Evolutionary conservation across 495 filamentous ascomycete genomes (phyloP), one percentile per base, ranked within the genome.

Genomic region (Xylaria nigripes): DNA sequence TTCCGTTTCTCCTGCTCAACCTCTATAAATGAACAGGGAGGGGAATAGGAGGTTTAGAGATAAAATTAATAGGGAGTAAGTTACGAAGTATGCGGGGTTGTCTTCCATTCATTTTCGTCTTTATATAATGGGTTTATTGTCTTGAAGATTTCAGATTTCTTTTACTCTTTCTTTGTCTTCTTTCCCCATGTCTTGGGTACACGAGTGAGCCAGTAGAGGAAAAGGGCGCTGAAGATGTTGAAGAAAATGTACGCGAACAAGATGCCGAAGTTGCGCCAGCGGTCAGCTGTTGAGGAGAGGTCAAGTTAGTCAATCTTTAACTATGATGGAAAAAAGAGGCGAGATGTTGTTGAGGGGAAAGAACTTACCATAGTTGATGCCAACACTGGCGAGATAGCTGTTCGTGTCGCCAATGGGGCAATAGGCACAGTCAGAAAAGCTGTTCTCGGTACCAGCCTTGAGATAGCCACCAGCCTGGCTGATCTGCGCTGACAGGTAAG

Each of bases 191-290:
- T 58, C 77, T 90, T 90, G 15, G 87, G 87, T 48, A 95, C 86
- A 6, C 90, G 74, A 6, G 80, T 76, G 49, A 90, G 66, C 85
- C 86, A 95, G 69, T 95, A 96, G 16, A 96, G 63, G 40, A 77
- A 72, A 18, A 92, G 63, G 0, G 88, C 89, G 21, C 67, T 83
- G n/a, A 72, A 61, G 52, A 90, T 69, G 66, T 96, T 96, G 70
- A 93, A 88, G n/a, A 77, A 68, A 50, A 92, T 75, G 61, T 83
- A 94, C 0, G 71, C 82, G 68, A 76, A 92, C 19, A 71, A 65
- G 24, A 87, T 69, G 62, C 86, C 86, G 54, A 90, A 83, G 62
- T 90, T 84, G 48, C 85, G 75, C 85, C 85, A 87, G 45, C 81
- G 69, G 16, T 85, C 76, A 2, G 54, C 64, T 62, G 19, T 10